A percentile compares a stretch with the other conserved stretches of the same genome.
Conservation (phyloP, 805 yeast species). For the Yueomyces sp. region DNA sequence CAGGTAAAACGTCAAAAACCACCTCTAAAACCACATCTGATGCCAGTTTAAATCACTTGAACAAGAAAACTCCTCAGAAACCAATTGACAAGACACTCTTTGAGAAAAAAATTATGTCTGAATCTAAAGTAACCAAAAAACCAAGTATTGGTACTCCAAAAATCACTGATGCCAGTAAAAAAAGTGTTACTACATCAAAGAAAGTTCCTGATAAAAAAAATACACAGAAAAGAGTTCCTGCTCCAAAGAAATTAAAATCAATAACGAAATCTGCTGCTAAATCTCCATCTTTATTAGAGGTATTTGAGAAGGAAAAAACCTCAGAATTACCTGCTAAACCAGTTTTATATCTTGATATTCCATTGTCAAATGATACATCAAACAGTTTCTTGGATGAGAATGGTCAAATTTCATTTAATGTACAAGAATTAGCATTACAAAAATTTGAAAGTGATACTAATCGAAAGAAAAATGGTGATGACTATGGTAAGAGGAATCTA, state of each 20-base stretch:
- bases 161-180: too few relatives aligned
- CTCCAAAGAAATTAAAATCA: neutral
- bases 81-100: too few relatives aligned
- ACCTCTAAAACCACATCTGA: too few relatives aligned
- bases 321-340: constrained; percentile 10
- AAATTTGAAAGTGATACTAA: too few relatives aligned
- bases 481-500: constrained; percentile 10
- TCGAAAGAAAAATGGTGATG: neutral
- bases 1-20: too few relatives aligned
- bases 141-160: too few relatives aligned
- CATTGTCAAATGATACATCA: constrained; percentile 13
- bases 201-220: too few relatives aligned
- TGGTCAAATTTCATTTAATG: constrained; percentile 22
- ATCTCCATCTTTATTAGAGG: constrained; percentile 13
- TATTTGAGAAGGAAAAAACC: constrained; percentile 6
- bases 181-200: too few relatives aligned
- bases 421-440: constrained; percentile 4
- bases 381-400: constrained; percentile 24
- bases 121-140: too few relatives aligned
- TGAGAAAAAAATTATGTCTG: too few relatives aligned
- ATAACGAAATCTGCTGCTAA: constrained; percentile 7
- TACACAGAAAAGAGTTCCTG: neutral
- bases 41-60: too few relatives aligned
- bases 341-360: constrained; percentile 18
- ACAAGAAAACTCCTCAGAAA: too few relatives aligned